Evolutionary conservation across 768 basidiomycete genomes (phyloP), one percentile per base, ranked within the genome.

Genomic region (Lentinula lateritia): DNA sequence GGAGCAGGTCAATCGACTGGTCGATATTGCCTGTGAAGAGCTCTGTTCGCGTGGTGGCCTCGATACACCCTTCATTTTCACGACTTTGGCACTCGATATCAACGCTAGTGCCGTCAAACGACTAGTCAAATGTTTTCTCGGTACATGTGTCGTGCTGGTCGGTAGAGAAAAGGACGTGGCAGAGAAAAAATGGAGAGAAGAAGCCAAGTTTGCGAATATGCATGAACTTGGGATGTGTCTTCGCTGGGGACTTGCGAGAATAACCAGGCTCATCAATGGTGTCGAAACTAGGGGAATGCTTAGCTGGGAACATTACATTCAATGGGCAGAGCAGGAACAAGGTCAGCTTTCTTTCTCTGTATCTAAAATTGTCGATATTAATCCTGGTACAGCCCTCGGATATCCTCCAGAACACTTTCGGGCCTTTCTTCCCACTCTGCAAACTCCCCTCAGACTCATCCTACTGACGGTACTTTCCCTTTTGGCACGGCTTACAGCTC

Each of bases 151-250:
- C 36, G 63, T 70, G 58, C 64, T 74, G 59, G 60, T 71, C 9
- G 69, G 67, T 42, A 72, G 71, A 50, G 66, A 66, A 39, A 69
- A 69, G 38, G 72, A 72, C 42, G 75, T 75, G 61, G 83, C 80
- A 7, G 87, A 89, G 52, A 67, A 67, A 28, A 78, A 79, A 56
- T 92, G 88, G 87, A 79, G 83, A 46, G 88, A 93, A 66, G 95
- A 98, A 69, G 88, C 93, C 1, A 76, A 78, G 38, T 92, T 96
- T 68, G 91, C 93, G 0, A 87, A 86, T 5, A 88, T 92, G 10
- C 88, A 95, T 63, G 92, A 97, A 68, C 78, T 98, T 13, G 94
- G 89, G 5, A 95, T 95, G 88, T 85, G 89, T 67, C 78, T 98
- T 36, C 87, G 95, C 23, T 99, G 97, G 97, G 93, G 88, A 36